Percentiles rank a stretch among this genome's conserved stretches.
Conservation (phyloP, 495 filamentous ascomycete species). For the Aspergillus haitiensis region DNA sequence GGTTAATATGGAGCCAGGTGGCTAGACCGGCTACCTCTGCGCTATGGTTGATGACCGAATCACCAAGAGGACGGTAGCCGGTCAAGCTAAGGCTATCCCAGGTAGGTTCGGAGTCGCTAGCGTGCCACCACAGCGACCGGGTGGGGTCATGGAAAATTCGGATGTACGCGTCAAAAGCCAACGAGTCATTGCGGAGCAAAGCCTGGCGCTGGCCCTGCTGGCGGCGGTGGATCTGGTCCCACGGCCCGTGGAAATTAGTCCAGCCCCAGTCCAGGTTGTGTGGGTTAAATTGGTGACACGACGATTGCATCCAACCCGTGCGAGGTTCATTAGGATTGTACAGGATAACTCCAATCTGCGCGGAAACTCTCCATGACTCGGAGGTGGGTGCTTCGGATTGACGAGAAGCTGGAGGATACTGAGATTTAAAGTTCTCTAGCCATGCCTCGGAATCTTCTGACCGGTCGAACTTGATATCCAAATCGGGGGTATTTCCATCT, state of each 20-base stretch:
- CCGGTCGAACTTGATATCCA: slow-evolving; percentile 31
- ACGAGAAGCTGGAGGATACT: slow-evolving; percentile 28
- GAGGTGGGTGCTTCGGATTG: slow-evolving; percentile 16
- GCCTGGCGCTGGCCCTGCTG: slow-evolving; percentile 60
- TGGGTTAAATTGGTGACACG: slow-evolving; percentile 59
- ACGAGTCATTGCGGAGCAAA: slow-evolving; percentile 61
- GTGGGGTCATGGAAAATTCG: slow-evolving; percentile 63
- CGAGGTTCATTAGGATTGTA: slow-evolving; percentile 68
- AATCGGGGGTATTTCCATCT: slow-evolving; percentile 31
- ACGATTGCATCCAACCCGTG: slow-evolving; percentile 56
- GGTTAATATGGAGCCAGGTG: slow-evolving; percentile 58
- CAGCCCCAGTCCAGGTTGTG: slow-evolving; percentile 65
- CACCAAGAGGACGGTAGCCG: slow-evolving; percentile 56
- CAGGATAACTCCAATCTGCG: slow-evolving; percentile 62
- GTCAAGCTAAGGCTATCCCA: slow-evolving; percentile 70
- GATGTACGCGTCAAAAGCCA: slow-evolving; percentile 65
- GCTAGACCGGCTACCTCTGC: slow-evolving; percentile 54
- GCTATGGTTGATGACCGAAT: slow-evolving; percentile 50
- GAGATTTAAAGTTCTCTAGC: slow-evolving; percentile 37
- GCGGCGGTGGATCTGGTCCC: slow-evolving; percentile 58
- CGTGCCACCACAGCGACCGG: slow-evolving; percentile 62
- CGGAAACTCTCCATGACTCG: slow-evolving; percentile 52
- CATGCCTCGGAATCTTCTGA: slow-evolving; percentile 34
- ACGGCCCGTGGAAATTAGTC: slow-evolving; percentile 64
- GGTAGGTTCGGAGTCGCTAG: slow-evolving; percentile 63